Conservation (phyloP, 371 early-diverging fungal species). For the Globomyces sp. region DNA sequence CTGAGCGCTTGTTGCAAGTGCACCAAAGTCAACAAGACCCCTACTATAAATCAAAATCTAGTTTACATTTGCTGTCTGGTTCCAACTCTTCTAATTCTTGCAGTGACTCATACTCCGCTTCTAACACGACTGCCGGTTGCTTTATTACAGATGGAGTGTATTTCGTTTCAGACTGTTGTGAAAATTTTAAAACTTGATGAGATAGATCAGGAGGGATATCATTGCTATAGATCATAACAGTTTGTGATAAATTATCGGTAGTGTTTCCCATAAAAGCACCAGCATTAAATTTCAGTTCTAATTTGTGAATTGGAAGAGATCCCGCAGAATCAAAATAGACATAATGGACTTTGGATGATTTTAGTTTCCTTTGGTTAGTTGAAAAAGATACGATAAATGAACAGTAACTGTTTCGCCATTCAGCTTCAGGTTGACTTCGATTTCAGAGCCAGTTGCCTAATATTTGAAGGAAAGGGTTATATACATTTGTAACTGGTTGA, state of each 20-base stretch:
- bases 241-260: slow-evolving; percentile 1
- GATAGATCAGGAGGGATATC: not conserved
- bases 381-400: not conserved
- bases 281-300: slow-evolving; percentile 4
- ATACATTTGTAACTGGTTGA: not conserved
- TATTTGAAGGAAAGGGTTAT: slow-evolving; percentile 25
- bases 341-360: not conserved
- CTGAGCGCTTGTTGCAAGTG: slow-evolving; percentile 31
- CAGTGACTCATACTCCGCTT: slow-evolving; percentile 63
- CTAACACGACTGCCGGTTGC: slow-evolving; percentile 19
- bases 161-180: no score
- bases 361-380: not conserved
- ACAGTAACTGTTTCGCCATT: not conserved
- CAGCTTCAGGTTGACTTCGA: not conserved
- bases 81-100: slow-evolving; percentile 82
- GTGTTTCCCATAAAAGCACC: slow-evolving; percentile 10
- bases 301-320: not conserved
- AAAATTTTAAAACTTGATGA: no score
- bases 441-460: slow-evolving; percentile 1
- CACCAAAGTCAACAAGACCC: slow-evolving; percentile 28
- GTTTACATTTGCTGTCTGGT: slow-evolving; percentile 82
- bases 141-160: not conserved
- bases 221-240: slow-evolving; percentile 12
- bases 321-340: not conserved
- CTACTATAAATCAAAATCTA: not conserved